Conservation (phyloP, 371 early-diverging fungal species). For the Mortierella sp. region DNA sequence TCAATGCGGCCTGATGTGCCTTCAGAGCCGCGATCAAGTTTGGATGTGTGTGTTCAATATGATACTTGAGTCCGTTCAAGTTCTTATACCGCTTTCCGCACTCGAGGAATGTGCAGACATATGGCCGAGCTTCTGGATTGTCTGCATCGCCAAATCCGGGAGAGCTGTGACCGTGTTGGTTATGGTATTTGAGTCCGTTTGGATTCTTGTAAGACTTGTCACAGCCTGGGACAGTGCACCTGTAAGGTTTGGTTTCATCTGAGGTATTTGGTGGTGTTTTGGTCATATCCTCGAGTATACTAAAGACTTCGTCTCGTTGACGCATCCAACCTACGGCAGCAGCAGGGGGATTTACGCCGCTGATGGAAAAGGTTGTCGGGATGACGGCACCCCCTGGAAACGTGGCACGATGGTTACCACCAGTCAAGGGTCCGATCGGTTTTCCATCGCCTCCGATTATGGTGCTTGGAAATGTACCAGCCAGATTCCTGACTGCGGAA, state of each 20-base stretch:
- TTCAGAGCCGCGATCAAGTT: slow-evolving; percentile 42
- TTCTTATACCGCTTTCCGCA: slow-evolving; percentile 97
- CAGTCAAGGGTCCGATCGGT: slow-evolving; percentile 5
- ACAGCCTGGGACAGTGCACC: slow-evolving; percentile 84
- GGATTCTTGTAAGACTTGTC: slow-evolving; percentile 95
- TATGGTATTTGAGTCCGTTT: slow-evolving; percentile 95
- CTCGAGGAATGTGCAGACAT: slow-evolving; percentile 79
- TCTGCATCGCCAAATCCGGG: slow-evolving; percentile 53
- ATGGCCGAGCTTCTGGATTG: slow-evolving; percentile 74
- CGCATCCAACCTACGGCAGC: slow-evolving; percentile 27
- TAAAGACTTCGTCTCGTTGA: slow-evolving; percentile 46
- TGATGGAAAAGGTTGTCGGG: not conserved
- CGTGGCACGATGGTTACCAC: slow-evolving; percentile 4
- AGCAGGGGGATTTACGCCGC: not conserved
- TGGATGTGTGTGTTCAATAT: slow-evolving; percentile 82
- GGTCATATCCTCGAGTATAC: slow-evolving; percentile 45
- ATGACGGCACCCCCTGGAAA: not conserved
- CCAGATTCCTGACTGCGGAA: not conserved
- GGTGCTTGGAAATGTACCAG: slow-evolving; percentile 5
- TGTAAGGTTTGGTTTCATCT: slow-evolving; percentile 71
- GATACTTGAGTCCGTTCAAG: slow-evolving; percentile 95
- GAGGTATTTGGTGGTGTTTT: slow-evolving; percentile 8
- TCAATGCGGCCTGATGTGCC: slow-evolving; percentile 44
- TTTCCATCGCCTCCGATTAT: slow-evolving; percentile 10
- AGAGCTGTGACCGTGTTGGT: slow-evolving; percentile 78